phyloP scores from a whole-genome alignment of 2,329 filamentous ascomycete species.

The Fusarium sp. region DNA sequence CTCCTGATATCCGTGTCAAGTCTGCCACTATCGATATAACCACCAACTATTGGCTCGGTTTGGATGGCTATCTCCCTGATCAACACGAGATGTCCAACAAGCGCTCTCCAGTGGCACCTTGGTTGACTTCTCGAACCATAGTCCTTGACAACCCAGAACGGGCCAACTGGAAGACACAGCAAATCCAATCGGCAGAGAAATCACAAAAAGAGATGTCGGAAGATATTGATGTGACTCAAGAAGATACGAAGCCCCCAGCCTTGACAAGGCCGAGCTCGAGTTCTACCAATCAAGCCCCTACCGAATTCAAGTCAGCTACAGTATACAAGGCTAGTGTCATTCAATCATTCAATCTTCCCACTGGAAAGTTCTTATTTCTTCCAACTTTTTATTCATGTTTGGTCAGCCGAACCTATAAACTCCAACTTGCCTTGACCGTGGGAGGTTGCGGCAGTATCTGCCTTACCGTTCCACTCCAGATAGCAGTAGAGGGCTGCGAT shows the following conservation, averaged over 20 bases:
- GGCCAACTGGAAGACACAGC: not conserved
- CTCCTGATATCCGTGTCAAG: not conserved
- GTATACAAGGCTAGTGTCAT: not conserved
- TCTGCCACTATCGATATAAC: not conserved
- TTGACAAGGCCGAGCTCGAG: not conserved
- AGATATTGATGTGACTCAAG: fast-evolving
- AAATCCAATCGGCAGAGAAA: fast-evolving
- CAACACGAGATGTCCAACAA: not conserved
- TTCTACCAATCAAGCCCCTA: not conserved
- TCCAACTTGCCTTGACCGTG: not conserved
- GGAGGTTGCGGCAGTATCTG: not conserved
- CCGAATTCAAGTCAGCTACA: not conserved
- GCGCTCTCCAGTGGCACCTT: constrained; percentile 3
- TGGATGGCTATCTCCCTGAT: not conserved
- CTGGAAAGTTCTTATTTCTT: not conserved
- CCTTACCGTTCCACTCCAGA: constrained; percentile 9
- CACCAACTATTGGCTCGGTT: constrained; percentile 11
- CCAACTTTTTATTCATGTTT: constrained; percentile 17
- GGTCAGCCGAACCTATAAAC: constrained; percentile 10
- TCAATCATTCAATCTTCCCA: not conserved
- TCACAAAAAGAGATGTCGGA: not conserved
- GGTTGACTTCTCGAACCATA: not conserved
- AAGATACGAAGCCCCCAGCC: too few species aligned
- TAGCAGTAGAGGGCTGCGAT: not conserved
- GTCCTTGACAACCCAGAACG: not conserved